Evolutionary conservation across 495 filamentous ascomycete species (phyloP).

Genomic region (Aspergillus coremiiformis): DNA sequence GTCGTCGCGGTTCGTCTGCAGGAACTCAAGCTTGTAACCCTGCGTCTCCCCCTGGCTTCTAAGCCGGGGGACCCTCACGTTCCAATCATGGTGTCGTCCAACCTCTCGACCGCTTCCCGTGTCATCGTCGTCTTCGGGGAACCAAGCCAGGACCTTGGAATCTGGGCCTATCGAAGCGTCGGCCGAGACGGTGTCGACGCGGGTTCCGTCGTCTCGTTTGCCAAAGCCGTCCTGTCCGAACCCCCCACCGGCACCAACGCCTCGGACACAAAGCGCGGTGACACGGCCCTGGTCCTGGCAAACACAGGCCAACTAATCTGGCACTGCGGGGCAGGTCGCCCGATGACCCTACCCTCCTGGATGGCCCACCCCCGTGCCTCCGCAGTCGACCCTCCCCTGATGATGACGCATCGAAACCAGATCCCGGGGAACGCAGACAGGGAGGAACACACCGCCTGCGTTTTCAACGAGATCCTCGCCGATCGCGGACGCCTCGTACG

Average conservation of each 20-base stretch:
- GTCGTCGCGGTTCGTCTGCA: slow-evolving; percentile 55
- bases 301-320: slow-evolving; percentile 67
- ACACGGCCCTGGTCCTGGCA: slow-evolving; percentile 52
- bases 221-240: slow-evolving; percentile 42
- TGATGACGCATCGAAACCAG: slow-evolving; percentile 39
- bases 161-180: slow-evolving; percentile 62
- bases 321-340: slow-evolving; percentile 48
- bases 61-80: slow-evolving; percentile 47
- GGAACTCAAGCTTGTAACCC: slow-evolving; percentile 44
- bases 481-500: slow-evolving; percentile 27
- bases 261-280: slow-evolving; percentile 5
- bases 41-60: slow-evolving; percentile 52
- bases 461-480: slow-evolving; percentile 56
- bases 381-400: slow-evolving; percentile 39
- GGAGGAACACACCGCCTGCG: slow-evolving; percentile 50
- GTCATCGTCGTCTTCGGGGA: slow-evolving; percentile 73
- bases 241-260: slow-evolving; percentile 8
- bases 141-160: slow-evolving; percentile 59
- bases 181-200: slow-evolving; percentile 52
- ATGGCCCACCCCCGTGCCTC: slow-evolving; percentile 45
- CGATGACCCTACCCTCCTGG: slow-evolving; percentile 50
- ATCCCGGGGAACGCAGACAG: slow-evolving; percentile 47
- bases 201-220: slow-evolving; percentile 58
- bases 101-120: slow-evolving; percentile 51
- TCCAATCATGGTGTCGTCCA: slow-evolving; percentile 56